These are phyloP conservation scores for Taphrina pruni DNA, from an alignment of 1,139 yeast genomes.

Conservation along the genomic window DNA sequence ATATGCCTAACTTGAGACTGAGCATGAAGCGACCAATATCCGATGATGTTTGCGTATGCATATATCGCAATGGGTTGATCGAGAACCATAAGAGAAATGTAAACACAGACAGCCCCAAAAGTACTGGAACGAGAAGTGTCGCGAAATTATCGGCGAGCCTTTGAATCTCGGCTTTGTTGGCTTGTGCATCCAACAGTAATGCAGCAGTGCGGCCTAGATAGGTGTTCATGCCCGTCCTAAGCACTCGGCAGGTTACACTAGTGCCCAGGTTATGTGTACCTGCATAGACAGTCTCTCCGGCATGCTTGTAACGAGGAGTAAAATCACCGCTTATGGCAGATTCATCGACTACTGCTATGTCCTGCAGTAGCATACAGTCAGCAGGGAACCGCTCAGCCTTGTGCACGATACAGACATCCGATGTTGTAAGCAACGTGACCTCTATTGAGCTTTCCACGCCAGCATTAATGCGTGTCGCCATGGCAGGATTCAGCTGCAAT, in stretches of 20 bases:
- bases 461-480: conserved; percentile 67
- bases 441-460: conserved; percentile 48
- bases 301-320: conserved; percentile 66
- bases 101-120: conserved; percentile 63
- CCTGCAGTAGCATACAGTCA: conserved; percentile 79
- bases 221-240: conserved; percentile 77
- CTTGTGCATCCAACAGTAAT: conserved; percentile 86
- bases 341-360: conserved; percentile 84
- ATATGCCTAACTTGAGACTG: conserved; percentile 81
- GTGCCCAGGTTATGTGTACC: conserved; percentile 86
- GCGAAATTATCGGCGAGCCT: conserved; percentile 84
- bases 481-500: conserved; percentile 78
- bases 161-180: conserved; percentile 87
- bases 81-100: conserved; percentile 75
- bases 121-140: conserved; percentile 80
- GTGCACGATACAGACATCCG: conserved; percentile 74
- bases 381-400: conserved; percentile 93
- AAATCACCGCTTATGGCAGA: conserved; percentile 91
- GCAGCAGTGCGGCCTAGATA: conserved; percentile 84
- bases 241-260: conserved; percentile 69
- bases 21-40: conserved; percentile 64
- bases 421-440: conserved; percentile 74
- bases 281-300: conserved; percentile 74
- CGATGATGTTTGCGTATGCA: conserved; percentile 53
- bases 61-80: conserved; percentile 52